A percentile compares a stretch with the other conserved stretches of the same genome.
These are phyloP conservation scores for Curvularia hawaiiensis DNA, from an alignment of 2,329 filamentous ascomycete species.

Conservation along the genomic window DNA sequence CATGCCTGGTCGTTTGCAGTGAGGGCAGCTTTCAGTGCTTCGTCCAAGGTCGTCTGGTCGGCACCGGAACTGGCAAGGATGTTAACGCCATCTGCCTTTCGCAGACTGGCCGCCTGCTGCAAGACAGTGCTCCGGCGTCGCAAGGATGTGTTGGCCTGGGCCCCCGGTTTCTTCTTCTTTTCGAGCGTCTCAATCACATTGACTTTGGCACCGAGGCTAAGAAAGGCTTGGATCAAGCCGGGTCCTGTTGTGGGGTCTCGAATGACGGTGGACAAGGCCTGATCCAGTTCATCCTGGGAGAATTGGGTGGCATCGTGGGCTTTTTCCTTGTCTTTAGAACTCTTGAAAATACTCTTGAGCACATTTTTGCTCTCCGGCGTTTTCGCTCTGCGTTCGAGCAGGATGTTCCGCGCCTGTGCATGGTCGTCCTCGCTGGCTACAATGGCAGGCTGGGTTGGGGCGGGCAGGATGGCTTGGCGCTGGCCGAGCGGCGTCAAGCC, in stretches of 20 bases:
- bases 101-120: slow-evolving; percentile 41
- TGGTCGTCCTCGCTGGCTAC: slow-evolving; percentile 42
- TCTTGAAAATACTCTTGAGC: slow-evolving; percentile 44
- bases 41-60: slow-evolving; percentile 43
- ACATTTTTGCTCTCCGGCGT: slow-evolving; percentile 39
- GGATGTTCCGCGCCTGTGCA: slow-evolving; percentile 34
- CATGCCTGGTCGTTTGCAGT: slow-evolving; percentile 40
- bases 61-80: slow-evolving; percentile 42
- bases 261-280: slow-evolving; percentile 41
- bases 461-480: slow-evolving; percentile 38
- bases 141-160: slow-evolving; percentile 24
- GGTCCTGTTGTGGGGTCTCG: slow-evolving; percentile 36
- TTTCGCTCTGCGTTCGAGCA: slow-evolving; percentile 38
- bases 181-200: slow-evolving; percentile 32
- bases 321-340: slow-evolving; percentile 44
- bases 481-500: slow-evolving; percentile 35
- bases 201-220: slow-evolving; percentile 43
- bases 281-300: slow-evolving; percentile 44
- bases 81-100: slow-evolving; percentile 38
- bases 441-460: slow-evolving; percentile 37
- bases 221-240: slow-evolving; percentile 42
- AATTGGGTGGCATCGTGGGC: slow-evolving; percentile 35
- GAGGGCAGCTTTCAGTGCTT: slow-evolving; percentile 42
- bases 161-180: slow-evolving; percentile 24
- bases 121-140: slow-evolving; percentile 44